A percentile compares a stretch with the other conserved stretches of the same genome.
Conservation (phyloP, 1,139 yeast genomes). For the Pichia sp. region DNA sequence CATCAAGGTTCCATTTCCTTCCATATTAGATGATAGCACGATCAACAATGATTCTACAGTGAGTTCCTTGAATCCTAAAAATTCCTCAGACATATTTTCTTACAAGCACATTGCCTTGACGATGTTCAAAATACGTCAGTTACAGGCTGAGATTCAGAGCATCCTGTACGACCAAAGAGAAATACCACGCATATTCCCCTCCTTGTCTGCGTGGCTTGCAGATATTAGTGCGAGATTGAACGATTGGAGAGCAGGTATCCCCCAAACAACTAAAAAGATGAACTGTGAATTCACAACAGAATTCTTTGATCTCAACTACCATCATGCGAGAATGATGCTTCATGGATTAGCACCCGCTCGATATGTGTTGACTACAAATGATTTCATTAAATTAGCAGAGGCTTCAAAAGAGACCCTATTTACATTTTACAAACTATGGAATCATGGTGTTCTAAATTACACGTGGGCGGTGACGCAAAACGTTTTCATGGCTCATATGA, state of each 20-base stretch:
- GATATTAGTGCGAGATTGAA: conserved; percentile 41
- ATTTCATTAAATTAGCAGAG: conserved; percentile 53
- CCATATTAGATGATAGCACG: conserved; percentile 66
- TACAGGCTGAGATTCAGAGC: conserved; percentile 76
- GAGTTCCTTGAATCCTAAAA: conserved; percentile 28
- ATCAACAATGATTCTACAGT: conserved; percentile 34
- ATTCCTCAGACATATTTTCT: conserved; percentile 43
- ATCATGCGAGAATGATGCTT: conserved; percentile 66
- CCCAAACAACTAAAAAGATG: conserved; percentile 55
- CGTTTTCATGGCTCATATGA: conserved; percentile 83
- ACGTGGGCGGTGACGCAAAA: conserved; percentile 95
- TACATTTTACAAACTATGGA: conserved; percentile 55
- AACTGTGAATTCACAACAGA: conserved; percentile 70
- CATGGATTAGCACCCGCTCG: conserved; percentile 77
- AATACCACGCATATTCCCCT: conserved; percentile 58
- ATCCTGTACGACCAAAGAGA: conserved; percentile 66
- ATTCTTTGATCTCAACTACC: conserved; percentile 69
- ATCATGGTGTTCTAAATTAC: conserved; percentile 61
- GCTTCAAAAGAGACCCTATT: conserved; percentile 64
- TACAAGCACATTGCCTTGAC: conserved; percentile 64
- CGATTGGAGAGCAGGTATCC: conserved; percentile 57
- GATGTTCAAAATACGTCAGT: conserved; percentile 61
- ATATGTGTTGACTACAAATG: conserved; percentile 48
- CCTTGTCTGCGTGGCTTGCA: conserved; percentile 46
- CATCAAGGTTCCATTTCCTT: conserved; percentile 62